Base-by-base conservation (phyloP, 805 yeast species). In the Candida easanensis region DNA sequence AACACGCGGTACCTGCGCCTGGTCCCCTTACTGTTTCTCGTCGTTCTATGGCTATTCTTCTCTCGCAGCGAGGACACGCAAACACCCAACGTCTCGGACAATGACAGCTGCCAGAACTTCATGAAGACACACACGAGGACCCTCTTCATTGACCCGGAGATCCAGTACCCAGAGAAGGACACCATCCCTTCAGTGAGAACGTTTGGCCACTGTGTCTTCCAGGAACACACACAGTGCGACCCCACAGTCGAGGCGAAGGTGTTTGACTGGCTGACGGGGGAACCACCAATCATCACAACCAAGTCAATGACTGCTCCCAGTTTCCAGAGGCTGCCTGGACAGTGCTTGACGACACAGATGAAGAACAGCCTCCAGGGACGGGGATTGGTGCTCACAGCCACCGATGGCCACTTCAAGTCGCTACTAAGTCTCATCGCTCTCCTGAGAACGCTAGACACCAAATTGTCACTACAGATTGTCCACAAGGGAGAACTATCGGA, bases 301-400 rank as follows among this genome's bases (percentile, higher is more conserved):
- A 5, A 11, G 6, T 18, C 21, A 3, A 7, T 15, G 5, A 11
- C 3, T 5, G 19, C 16, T 18, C 41, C 45, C 3, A 10, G 22
- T 25, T 8, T 26, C 28, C 4, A 23, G 14, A 13, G 36, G 16
- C n/a, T n/a, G n/a, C n/a, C n/a, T n/a, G n/a, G n/a, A 1, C 37
- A 34, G 13, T 52, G 56, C 23, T 19, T 30, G 10, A 7, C 41
- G 4, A 41, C 45, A 5, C 19, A 34, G 6, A 5, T 44, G 10
- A 32, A 28, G 22, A n/a, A 17, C n/a, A 17, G 30, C 10, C 34
- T 46, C 13, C 50, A 53, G 28, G 68, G 68, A 1, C 51, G 39
- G 25, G 70, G 69, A 1, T 54, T 65, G 14, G 68, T 62, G 9
- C 35, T 65, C 31, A 53, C 65, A 1, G 48, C 58, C 10, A 39